phyloP scores from a whole-genome alignment of 169 alveolate species.

The Sarcocystis neurona region DNA sequence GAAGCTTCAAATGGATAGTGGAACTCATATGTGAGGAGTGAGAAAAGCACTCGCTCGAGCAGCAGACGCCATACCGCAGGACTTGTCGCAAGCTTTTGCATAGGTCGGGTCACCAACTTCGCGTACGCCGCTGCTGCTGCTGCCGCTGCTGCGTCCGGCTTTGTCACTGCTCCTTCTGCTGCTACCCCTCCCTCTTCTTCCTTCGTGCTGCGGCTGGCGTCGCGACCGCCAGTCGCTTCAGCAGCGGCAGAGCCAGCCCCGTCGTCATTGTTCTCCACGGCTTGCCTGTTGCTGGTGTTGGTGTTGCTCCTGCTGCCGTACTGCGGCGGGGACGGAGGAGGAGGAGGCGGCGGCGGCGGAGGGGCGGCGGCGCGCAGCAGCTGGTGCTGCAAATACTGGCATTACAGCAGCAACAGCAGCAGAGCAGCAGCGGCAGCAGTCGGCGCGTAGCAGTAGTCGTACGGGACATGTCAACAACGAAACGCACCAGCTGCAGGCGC shows the following conservation, averaged over 20 bases:
- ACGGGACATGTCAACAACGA: no score
- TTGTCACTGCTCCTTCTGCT: no score
- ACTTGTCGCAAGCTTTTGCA: background rate
- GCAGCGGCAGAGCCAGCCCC: background rate
- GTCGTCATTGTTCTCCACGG: background rate
- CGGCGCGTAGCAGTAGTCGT: no score
- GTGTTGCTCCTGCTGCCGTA: background rate
- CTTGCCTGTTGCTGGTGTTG: background rate
- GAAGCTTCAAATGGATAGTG: slow-evolving; percentile 42
- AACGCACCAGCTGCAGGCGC: no score
- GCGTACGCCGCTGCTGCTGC: no score
- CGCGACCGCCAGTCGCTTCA: no score
- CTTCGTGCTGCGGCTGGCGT: no score
- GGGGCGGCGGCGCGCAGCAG: slow-evolving; percentile 35
- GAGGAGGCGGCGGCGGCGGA: slow-evolving; percentile 31
- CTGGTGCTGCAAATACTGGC: background rate
- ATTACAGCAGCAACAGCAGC: background rate
- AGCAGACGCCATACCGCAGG: slow-evolving; percentile 54
- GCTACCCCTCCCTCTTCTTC: no score
- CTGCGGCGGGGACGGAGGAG: background rate
- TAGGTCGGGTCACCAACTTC: background rate
- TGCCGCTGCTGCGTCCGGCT: no score
- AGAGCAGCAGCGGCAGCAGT: no score
- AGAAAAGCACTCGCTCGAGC: slow-evolving; percentile 51
- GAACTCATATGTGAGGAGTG: slow-evolving; percentile 56